Evolutionary conservation across 2,329 filamentous ascomycete genomes (phyloP).

Genomic region (Achaetomium macrosporum): DNA sequence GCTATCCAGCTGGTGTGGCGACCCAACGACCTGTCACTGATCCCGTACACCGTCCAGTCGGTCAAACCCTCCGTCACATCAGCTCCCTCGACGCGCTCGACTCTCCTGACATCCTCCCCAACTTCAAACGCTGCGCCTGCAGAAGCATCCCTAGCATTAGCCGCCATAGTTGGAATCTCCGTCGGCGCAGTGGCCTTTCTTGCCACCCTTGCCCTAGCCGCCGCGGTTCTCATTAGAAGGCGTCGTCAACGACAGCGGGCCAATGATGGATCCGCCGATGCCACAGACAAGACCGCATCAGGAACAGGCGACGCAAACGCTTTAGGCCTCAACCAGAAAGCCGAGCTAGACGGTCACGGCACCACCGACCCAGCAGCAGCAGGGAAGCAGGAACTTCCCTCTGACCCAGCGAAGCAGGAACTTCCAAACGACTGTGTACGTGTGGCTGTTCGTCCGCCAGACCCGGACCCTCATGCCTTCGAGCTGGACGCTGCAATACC

Average conservation of each 20-base stretch:
- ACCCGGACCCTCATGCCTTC: too few species aligned
- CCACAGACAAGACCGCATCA: neutral
- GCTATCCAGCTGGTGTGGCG: conserved; percentile 2
- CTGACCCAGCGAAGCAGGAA: neutral
- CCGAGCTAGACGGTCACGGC: neutral
- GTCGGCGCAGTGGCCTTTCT: neutral
- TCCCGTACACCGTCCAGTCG: neutral
- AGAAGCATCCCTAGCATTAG: neutral
- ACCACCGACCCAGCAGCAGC: neutral
- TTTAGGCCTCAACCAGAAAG: neutral
- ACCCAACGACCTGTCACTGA: neutral
- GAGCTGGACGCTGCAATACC: too few species aligned
- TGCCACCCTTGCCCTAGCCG: neutral
- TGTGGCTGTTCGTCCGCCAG: too few species aligned
- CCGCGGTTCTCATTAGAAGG: too few species aligned
- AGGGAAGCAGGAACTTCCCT: neutral
- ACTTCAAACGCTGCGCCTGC: too few species aligned
- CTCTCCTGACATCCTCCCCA: neutral
- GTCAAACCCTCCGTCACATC: neutral
- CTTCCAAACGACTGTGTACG: too few species aligned
- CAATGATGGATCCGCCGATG: neutral
- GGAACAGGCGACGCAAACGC: too few species aligned
- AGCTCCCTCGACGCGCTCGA: neutral
- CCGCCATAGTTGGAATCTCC: neutral
- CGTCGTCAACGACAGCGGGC: neutral